Conservation (phyloP, 805 yeast genomes). For the Nakazawaea molendinolei region DNA sequence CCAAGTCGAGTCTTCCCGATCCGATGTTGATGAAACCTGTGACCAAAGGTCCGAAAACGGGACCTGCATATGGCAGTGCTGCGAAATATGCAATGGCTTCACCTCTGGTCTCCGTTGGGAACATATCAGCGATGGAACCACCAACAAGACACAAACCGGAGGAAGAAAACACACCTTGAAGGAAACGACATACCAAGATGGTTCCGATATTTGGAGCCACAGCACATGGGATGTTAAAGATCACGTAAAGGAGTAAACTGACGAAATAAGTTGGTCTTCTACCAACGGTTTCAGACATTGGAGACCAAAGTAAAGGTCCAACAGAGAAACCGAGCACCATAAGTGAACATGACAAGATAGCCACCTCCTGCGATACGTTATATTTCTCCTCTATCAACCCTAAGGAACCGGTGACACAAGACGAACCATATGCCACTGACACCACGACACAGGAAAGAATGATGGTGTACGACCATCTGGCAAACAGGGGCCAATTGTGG, state of each 20-base stretch:
- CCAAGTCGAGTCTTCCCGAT: conserved; percentile 59
- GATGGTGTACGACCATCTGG: conserved; percentile 63
- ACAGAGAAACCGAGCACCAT: conserved; percentile 87
- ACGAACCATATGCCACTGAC: conserved; percentile 89
- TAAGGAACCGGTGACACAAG: conserved; percentile 84
- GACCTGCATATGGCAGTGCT: conserved; percentile 90
- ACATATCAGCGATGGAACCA: conserved; percentile 87
- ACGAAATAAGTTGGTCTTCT: conserved; percentile 77
- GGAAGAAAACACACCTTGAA: conserved; percentile 81
- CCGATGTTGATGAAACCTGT: conserved; percentile 79
- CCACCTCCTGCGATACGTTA: conserved; percentile 70
- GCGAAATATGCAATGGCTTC: conserved; percentile 88
- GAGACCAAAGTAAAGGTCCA: conserved; percentile 89
- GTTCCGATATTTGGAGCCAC: conserved; percentile 78
- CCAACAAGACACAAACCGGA: conserved; percentile 85
- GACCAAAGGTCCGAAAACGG: conserved; percentile 82
- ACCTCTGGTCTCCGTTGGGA: conserved; percentile 76
- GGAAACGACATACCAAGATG: conserved; percentile 72
- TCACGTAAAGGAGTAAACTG: conserved; percentile 65
- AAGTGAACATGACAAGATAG: conserved; percentile 71
- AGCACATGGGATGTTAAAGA: conserved; percentile 86
- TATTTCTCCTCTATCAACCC: conserved; percentile 58
- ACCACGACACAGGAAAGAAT: conserved; percentile 67
- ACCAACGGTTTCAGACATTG: conserved; percentile 79
- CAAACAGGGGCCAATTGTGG: conserved; percentile 62